phyloP scores from a whole-genome alignment of 441 rosid species.

The Jatropha multifida region DNA sequence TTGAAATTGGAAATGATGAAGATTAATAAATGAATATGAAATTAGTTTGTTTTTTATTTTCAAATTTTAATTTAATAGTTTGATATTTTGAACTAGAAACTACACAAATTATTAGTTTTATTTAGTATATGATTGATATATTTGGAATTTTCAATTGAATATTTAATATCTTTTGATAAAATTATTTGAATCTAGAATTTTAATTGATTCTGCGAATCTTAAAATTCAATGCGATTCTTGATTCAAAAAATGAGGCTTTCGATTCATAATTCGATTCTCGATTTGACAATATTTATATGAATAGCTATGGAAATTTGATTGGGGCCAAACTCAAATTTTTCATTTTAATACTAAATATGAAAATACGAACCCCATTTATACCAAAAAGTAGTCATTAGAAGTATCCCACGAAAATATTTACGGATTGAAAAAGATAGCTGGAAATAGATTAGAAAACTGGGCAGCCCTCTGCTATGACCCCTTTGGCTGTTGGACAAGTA shows the following conservation, averaged over 20 bases:
- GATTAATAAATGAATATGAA: too few relatives aligned
- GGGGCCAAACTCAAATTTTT: too few relatives aligned
- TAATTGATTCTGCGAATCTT: not conserved
- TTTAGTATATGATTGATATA: not conserved
- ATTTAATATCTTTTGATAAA: too few relatives aligned
- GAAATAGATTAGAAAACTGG: constrained; percentile 38
- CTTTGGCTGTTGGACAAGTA: constrained; percentile 73
- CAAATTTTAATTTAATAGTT: too few relatives aligned
- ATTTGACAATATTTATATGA: not conserved
- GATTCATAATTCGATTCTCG: not conserved
- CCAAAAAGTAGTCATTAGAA: not conserved
- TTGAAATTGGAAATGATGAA: not conserved
- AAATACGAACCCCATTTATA: not conserved
- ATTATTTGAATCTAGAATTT: too few relatives aligned
- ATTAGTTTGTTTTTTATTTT: too few relatives aligned
- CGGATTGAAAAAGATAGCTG: not conserved
- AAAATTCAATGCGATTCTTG: not conserved
- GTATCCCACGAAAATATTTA: not conserved
- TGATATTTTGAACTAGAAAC: too few relatives aligned
- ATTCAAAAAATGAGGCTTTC: not conserved
- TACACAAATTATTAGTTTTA: not conserved
- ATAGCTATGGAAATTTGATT: too few relatives aligned
- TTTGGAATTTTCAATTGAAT: too few relatives aligned
- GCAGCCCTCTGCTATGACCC: constrained; percentile 51
- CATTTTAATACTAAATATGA: too few relatives aligned